Evolutionary conservation across 2,329 filamentous ascomycete genomes (phyloP).

Genomic region (Pseudocercospora musae): DNA sequence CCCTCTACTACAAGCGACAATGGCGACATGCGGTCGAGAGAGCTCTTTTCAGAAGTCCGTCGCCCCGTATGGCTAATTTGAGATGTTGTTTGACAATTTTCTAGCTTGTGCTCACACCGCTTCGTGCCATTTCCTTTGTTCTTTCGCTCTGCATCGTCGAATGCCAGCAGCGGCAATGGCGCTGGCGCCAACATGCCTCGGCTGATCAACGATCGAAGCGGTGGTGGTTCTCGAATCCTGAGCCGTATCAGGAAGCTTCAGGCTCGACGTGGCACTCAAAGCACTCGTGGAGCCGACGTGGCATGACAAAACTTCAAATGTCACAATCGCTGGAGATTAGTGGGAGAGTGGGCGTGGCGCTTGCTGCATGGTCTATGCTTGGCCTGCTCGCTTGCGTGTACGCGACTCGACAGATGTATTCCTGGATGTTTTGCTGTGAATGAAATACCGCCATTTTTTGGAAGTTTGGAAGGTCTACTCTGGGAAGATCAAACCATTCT

Average conservation of each 20-base stretch:
- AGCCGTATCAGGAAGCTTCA: conserved; percentile 44
- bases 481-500: not conserved
- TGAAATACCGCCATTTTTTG: not conserved
- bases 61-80: conserved; percentile 5
- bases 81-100: conserved; percentile 1
- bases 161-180: conserved; percentile 53
- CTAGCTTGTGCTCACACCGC: conserved; percentile 55
- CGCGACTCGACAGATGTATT: conserved; percentile 22
- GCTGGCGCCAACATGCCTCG: conserved; percentile 36
- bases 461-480: not conserved
- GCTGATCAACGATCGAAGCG: conserved; percentile 34
- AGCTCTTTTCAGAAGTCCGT: conserved; percentile 27
- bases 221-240: conserved; percentile 39
- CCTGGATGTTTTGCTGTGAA: conserved; percentile 15
- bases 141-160: conserved; percentile 64
- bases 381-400: conserved; percentile 22
- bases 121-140: conserved; percentile 63
- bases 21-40: conserved; percentile 11
- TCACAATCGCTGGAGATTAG: conserved; percentile 62
- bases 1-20: conserved; percentile 21
- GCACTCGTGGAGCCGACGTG: conserved; percentile 42
- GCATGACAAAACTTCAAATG: conserved; percentile 61
- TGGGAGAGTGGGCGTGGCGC: conserved; percentile 50
- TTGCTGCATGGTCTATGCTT: conserved; percentile 41
- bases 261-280: conserved; percentile 32